Evolutionary conservation across 202 grass and related monocot species (phyloP).

Genomic region (Carex sylvatica): DNA sequence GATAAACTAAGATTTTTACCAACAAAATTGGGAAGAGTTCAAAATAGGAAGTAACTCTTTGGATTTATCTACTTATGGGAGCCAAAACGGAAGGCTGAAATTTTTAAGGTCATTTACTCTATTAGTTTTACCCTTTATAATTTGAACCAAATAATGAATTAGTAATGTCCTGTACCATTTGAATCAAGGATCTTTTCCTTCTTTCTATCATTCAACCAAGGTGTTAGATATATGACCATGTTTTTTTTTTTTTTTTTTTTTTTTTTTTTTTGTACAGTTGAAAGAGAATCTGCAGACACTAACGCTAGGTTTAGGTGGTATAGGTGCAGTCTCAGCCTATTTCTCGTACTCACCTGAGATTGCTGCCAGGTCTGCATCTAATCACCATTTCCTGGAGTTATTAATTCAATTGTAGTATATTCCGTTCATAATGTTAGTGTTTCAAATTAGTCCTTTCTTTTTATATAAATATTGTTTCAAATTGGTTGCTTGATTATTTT

Average conservation of each 20-base stretch:
- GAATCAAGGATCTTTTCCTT: not conserved
- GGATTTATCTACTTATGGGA: not conserved
- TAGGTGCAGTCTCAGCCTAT: constrained; percentile 84
- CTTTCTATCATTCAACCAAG: not conserved
- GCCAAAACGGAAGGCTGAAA: not conserved
- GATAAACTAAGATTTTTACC: not conserved
- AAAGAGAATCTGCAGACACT: constrained; percentile 73
- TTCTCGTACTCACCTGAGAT: constrained; percentile 89
- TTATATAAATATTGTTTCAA: not conserved
- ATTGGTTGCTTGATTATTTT: not conserved
- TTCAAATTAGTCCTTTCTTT: not conserved
- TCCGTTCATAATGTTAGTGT: not conserved
- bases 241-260: not conserved
- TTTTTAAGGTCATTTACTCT: not conserved
- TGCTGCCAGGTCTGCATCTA: constrained; percentile 62
- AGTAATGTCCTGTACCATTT: not conserved
- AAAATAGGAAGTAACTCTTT: not conserved
- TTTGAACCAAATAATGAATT: not conserved
- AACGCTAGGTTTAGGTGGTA: constrained; percentile 71
- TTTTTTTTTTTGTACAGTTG: constrained; percentile 55
- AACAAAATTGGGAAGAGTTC: not conserved
- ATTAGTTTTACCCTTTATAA: not conserved
- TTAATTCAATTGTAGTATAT: not conserved
- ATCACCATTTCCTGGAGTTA: constrained; percentile 4
- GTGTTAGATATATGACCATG: not conserved